These are phyloP conservation scores for sorghum (Sorghum bicolor) DNA, from an alignment of 176 grass and related monocot species.

Conservation along the genomic window Sorghum_bicolor_NCBIv3 NC_012873.2:4962001-4962500, in stretches of 20 bases:
- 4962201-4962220: neutral
- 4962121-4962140: neutral
- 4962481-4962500: neutral
- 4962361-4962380: neutral
- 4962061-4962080: neutral
- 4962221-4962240: neutral
- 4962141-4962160: neutral
- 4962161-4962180: neutral
- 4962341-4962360: neutral
- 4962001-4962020: neutral
- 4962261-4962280: neutral
- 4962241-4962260: neutral
- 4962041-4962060: conserved; percentile 18
- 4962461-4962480: neutral
- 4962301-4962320: conserved; percentile 5
- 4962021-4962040: neutral
- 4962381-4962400: neutral
- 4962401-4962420: neutral
- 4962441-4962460: neutral
- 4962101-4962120: neutral
- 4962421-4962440: neutral
- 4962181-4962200: neutral
- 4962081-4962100: neutral
- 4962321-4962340: neutral
- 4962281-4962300: neutral